These are phyloP conservation scores for Sporisorium graminicola DNA, from an alignment of 1,284 basidiomycete genomes.

Conservation along the genomic window DNA sequence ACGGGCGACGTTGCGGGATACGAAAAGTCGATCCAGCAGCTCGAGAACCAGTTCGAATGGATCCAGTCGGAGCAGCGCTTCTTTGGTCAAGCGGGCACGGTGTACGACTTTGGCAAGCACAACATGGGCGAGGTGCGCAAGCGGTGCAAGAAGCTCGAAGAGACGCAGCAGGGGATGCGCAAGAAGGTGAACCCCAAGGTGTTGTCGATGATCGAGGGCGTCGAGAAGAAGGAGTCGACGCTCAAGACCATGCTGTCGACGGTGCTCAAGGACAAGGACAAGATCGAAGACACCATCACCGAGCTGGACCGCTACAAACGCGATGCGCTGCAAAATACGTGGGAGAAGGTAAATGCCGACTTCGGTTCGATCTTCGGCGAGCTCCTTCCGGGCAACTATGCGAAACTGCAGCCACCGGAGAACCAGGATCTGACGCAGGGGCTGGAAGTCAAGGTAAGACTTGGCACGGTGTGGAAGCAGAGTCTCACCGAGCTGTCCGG, in stretches of 20 bases:
- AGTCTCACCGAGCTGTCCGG: conserved; percentile 96
- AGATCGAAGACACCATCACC: conserved; percentile 93
- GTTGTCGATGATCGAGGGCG: conserved; percentile 95
- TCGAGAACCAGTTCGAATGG: conserved; percentile 90
- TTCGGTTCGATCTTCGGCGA: conserved; percentile 98
- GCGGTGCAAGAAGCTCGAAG: conserved; percentile 82
- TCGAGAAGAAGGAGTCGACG: conserved; percentile 91
- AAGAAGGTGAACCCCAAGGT: conserved; percentile 97
- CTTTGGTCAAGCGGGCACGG: conserved; percentile 85
- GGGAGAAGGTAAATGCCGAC: conserved; percentile 91
- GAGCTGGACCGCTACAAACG: conserved; percentile 94
- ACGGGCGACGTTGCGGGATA: conserved; percentile 72
- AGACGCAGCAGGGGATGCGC: conserved; percentile 86
- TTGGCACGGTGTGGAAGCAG: conserved; percentile 97
- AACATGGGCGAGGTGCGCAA: conserved; percentile 78
- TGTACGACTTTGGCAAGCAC: conserved; percentile 84
- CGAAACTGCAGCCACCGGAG: conserved; percentile 92
- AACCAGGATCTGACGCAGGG: conserved; percentile 93
- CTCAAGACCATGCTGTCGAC: conserved; percentile 89
- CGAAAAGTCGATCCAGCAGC: conserved; percentile 67
- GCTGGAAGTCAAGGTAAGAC: conserved; percentile 94
- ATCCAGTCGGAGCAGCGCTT: conserved; percentile 82
- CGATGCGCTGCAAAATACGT: conserved; percentile 92
- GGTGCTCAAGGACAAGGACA: conserved; percentile 92
- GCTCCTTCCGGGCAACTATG: conserved; percentile 94